Base-by-base conservation (phyloP, 2,329 filamentous ascomycete species). In the Arthroderma uncinatum region DNA sequence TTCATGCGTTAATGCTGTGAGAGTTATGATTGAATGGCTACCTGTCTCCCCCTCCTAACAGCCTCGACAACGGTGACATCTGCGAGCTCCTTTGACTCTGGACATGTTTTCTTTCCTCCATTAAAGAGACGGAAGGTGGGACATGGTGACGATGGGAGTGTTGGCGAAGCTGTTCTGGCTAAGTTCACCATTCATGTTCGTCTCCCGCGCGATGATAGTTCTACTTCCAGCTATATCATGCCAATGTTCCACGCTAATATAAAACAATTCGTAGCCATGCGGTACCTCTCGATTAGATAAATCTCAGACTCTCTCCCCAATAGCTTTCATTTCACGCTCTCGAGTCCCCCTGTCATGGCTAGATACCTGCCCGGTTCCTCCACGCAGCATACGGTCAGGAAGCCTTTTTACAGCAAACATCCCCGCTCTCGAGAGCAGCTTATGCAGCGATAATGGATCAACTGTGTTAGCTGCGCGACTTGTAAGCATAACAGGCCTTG, bases 281-380 rank as follows among this genome's bases (percentile, higher is more conserved):
- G 63, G 66, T 19, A 65, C 67, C 25, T 71, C 72, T 33, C 60
- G 68, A 58, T 68, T 68, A 19, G 67, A 71, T 37, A 66, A 69
- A 36, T 65, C 67, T 2, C 65, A 70, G 39, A 65, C 65, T 16
- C 63, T 75, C 12, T 62, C 67, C 23, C 71, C 73, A 4, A 68
- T 74, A 48, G 62, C 66, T 4, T 58, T 68, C 4, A 58, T 75
- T 5, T 67, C 71, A 19, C 71, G 73, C 44, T 68, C 67, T 3
- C 63, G 62, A 23, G 52, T 75, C 8, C 71, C 71, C 2, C 61
- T 74, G 4, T 68, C 68, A 56, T 75, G 71, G 72, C 64, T 75
- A 12, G 71, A 74, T 54, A 59, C 62, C 2, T 59, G 63, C 0
- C 65, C 65, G n/a, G 59, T 61, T 2, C 59, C 64, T 8, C 63